Evolutionary conservation across 2,329 filamentous ascomycete genomes (phyloP).

Genomic region (Sordariomycetes sp.): DNA sequence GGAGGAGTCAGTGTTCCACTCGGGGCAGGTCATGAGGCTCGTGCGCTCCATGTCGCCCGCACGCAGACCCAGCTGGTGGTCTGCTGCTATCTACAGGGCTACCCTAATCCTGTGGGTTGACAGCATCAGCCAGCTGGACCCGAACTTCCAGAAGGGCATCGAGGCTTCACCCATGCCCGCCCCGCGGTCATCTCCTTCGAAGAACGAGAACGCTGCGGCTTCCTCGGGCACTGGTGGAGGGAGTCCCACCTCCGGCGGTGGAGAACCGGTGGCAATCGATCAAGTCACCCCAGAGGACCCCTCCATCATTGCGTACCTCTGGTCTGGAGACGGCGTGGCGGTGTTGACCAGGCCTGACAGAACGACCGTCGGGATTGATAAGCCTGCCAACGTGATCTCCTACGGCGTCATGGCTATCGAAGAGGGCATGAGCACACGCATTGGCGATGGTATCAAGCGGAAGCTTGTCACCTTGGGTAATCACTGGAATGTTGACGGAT

Average conservation of each 20-base stretch:
- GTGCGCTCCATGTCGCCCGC: slow-evolving; percentile 48
- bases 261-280: slow-evolving; percentile 23
- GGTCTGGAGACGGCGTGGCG: slow-evolving; percentile 23
- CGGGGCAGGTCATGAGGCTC: slow-evolving; percentile 54
- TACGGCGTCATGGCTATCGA: slow-evolving; percentile 29
- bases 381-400: slow-evolving; percentile 24
- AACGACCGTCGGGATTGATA: slow-evolving; percentile 21
- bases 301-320: slow-evolving; percentile 23
- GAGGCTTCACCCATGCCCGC: slow-evolving; percentile 8
- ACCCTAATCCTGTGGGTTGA: slow-evolving; percentile 53
- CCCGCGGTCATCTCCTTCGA: slow-evolving; percentile 1
- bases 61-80: slow-evolving; percentile 59
- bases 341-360: slow-evolving; percentile 23
- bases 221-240: slow-evolving; percentile 2
- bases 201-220: slow-evolving; percentile 6
- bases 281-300: slow-evolving; percentile 27
- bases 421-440: slow-evolving; percentile 26
- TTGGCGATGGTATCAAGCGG: slow-evolving; percentile 32
- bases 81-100: slow-evolving; percentile 59
- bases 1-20: slow-evolving; percentile 56
- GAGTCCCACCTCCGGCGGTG: slow-evolving; percentile 16
- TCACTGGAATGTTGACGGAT: slow-evolving; percentile 25
- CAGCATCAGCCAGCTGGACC: slow-evolving; percentile 25
- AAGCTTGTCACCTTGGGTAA: slow-evolving; percentile 27
- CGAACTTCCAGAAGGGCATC: slow-evolving; percentile 18